phyloP scores from a whole-genome alignment of 352 stramenopile species.

The Pythium utonaiense region DNA sequence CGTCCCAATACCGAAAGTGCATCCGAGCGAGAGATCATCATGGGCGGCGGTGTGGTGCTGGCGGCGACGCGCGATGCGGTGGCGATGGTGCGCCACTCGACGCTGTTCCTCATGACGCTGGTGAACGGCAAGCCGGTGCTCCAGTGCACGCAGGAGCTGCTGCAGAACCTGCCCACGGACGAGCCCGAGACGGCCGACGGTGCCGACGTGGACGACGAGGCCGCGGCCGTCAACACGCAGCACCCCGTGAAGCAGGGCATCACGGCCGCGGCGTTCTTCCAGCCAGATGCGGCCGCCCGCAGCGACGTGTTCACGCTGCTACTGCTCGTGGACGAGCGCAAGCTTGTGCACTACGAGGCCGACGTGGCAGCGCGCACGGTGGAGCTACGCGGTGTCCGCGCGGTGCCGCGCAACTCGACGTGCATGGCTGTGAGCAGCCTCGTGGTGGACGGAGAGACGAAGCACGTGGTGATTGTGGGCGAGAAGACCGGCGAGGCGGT shows the following conservation, averaged over 20 bases:
- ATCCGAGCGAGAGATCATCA: conserved; percentile 26
- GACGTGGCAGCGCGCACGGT: conserved; percentile 40
- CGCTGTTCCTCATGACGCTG: conserved; percentile 52
- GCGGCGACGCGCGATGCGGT: conserved; percentile 32
- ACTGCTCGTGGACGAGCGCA: conserved; percentile 63
- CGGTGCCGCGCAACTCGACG: conserved; percentile 63
- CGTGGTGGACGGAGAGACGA: conserved; percentile 24
- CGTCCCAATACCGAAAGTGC: neutral
- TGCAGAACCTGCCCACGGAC: conserved; percentile 11
- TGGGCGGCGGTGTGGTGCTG: conserved; percentile 51
- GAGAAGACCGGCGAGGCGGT: conserved; percentile 84
- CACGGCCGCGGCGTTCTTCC: conserved; percentile 23
- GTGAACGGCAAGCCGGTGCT: conserved; percentile 9
- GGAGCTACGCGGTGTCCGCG: conserved; percentile 32
- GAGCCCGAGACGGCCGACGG: neutral
- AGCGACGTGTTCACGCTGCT: conserved; percentile 44
- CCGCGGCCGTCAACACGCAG: conserved; percentile 16
- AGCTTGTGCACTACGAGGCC: conserved; percentile 73
- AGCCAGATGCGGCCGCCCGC: conserved; percentile 10
- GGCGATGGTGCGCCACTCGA: conserved; percentile 50
- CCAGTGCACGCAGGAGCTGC: conserved; percentile 20
- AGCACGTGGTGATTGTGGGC: conserved; percentile 65
- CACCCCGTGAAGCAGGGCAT: conserved; percentile 22
- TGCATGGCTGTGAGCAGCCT: conserved; percentile 50
- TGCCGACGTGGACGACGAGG: conserved; percentile 9